These are phyloP conservation scores for Scalesia atractyloides DNA, from an alignment of 129 eudicot genomes.

Conservation along the genomic window DNA sequence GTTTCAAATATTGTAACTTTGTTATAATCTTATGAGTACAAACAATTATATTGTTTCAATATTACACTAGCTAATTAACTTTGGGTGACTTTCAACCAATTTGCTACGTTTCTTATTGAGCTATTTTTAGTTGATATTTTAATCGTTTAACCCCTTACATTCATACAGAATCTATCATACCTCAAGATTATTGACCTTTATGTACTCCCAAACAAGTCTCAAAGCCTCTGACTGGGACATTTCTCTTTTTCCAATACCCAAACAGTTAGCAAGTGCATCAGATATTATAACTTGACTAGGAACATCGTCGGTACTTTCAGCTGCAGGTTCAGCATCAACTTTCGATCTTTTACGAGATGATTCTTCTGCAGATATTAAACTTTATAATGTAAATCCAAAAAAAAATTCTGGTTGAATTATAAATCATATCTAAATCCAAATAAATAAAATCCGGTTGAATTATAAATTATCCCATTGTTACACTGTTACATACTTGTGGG, in stretches of 20 bases:
- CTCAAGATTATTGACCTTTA: conserved; percentile 79
- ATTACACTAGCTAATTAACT: not conserved
- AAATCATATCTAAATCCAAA: not conserved
- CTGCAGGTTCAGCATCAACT: conserved; percentile 50
- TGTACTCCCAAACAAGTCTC: conserved; percentile 81
- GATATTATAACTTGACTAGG: conserved; percentile 62
- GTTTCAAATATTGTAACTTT: not conserved
- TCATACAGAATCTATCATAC: conserved; percentile 32
- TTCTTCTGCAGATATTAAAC: conserved; percentile 52
- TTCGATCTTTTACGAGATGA: conserved; percentile 56
- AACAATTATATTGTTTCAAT: not conserved
- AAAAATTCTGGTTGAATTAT: not conserved
- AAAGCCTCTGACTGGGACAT: conserved; percentile 75
- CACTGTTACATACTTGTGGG: conserved; percentile 61
- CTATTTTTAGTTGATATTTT: not conserved
- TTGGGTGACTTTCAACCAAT: not conserved
- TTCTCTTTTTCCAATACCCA: conserved; percentile 76
- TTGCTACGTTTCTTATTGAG: not conserved
- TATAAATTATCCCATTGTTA: not conserved
- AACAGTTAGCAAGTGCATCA: conserved; percentile 73
- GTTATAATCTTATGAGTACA: not conserved
- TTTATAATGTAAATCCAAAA: not conserved
- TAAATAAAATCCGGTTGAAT: not conserved
- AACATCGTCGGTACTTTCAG: conserved; percentile 45
- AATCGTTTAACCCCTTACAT: no score